Evolutionary conservation across 495 filamentous ascomycete genomes (phyloP).

Genomic region (Penicillium salamii): DNA sequence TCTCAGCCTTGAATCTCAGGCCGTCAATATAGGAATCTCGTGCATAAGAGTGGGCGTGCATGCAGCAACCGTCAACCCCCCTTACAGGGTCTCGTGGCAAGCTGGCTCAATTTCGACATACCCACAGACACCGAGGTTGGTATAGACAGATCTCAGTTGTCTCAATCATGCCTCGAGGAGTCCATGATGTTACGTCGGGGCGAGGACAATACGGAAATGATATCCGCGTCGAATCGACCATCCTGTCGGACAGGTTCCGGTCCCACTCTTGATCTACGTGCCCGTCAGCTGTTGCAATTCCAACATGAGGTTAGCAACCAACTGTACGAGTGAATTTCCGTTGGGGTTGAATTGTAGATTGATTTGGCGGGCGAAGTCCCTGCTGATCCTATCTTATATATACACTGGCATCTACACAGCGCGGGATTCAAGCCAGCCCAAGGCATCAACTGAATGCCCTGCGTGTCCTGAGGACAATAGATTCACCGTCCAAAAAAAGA

Average conservation of each 20-base stretch:
- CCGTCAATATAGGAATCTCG: no score
- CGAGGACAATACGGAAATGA: background rate
- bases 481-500: background rate
- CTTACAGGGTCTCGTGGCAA: background rate
- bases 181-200: no score
- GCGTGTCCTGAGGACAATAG: background rate
- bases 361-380: background rate
- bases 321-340: background rate
- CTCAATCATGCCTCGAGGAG: no score
- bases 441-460: background rate
- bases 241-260: background rate
- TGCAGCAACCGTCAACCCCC: background rate
- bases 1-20: conserved; percentile 14
- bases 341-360: background rate
- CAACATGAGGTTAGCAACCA: no score
- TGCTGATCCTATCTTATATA: background rate
- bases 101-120: background rate
- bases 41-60: background rate
- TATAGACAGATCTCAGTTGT: no score
- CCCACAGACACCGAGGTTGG: no score
- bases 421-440: background rate
- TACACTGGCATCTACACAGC: background rate
- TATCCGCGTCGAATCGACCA: background rate
- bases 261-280: background rate
- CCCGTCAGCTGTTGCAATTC: no score